A percentile compares a stretch with the other conserved stretches of the same genome.
Evolutionary conservation across 352 stramenopile species (phyloP).

Genomic region (Blastocystis sp.): DNA sequence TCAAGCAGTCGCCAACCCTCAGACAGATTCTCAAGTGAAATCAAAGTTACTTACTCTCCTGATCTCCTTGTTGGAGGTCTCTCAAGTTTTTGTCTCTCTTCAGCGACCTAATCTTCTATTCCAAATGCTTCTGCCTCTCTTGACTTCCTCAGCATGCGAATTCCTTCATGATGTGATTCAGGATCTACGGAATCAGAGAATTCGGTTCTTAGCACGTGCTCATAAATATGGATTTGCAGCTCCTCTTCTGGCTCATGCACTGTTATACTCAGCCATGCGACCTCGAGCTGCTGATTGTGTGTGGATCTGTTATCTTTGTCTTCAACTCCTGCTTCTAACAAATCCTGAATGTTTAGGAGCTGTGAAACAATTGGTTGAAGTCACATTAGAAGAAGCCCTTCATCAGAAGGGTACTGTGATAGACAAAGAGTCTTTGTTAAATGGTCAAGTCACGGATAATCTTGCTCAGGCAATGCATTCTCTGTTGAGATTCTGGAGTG

Average conservation of each 20-base stretch:
- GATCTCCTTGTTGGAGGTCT: neutral
- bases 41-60: neutral
- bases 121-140: neutral
- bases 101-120: neutral
- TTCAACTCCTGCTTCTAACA: neutral
- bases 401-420: neutral
- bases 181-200: constrained; percentile 2
- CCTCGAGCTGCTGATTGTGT: neutral
- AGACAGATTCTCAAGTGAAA: neutral
- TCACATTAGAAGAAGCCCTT: neutral
- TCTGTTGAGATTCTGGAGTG: neutral
- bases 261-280: constrained; percentile 1
- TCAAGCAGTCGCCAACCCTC: neutral
- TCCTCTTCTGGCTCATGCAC: neutral
- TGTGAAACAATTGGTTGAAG: neutral
- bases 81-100: neutral
- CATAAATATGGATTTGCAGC: neutral
- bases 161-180: constrained; percentile 18
- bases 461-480: neutral
- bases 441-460: neutral
- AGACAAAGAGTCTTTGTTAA: neutral
- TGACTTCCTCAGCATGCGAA: neutral
- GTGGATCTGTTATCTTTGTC: neutral
- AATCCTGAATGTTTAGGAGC: neutral
- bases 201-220: constrained; percentile 19